Evolutionary conservation across 495 filamentous ascomycete genomes (phyloP).

Genomic region (Chlorociboria aeruginascens): DNA sequence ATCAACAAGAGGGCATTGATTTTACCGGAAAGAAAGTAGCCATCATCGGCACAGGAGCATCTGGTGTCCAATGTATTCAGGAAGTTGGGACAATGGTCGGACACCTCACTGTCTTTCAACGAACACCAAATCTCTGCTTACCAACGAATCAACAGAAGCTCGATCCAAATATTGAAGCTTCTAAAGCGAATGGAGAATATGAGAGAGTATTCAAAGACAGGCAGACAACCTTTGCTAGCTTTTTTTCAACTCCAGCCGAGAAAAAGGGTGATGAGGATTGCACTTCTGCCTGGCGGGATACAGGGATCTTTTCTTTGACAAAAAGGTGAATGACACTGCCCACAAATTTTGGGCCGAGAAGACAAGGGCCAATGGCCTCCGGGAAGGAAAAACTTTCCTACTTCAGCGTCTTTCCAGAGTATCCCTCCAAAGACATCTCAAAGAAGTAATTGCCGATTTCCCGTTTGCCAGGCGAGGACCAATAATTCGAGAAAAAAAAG

Average conservation of each 20-base stretch:
- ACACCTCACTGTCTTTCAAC: conserved; percentile 34
- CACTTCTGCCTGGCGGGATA: conserved; percentile 35
- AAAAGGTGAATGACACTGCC: conserved; percentile 32
- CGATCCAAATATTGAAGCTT: neutral
- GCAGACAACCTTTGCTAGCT: conserved; percentile 2
- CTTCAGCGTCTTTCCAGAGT: too few species aligned
- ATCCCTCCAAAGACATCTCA: too few species aligned
- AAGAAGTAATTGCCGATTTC: too few species aligned
- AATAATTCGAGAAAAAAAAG: conserved; percentile 33
- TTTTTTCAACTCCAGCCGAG: conserved; percentile 4
- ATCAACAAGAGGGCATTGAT: conserved; percentile 36
- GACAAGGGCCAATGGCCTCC: conserved; percentile 24
- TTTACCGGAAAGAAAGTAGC: conserved; percentile 39
- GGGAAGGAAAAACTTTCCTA: too few species aligned
- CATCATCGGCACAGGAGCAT: conserved; percentile 43
- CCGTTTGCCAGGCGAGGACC: conserved; percentile 16
- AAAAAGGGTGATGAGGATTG: conserved; percentile 25
- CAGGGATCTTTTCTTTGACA: conserved; percentile 32
- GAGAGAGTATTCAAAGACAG: conserved; percentile 1
- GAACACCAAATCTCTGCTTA: conserved; percentile 12
- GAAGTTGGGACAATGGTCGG: conserved; percentile 22
- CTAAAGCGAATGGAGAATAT: conserved; percentile 1
- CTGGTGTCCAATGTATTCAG: conserved; percentile 39
- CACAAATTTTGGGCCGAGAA: conserved; percentile 48
- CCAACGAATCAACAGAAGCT: neutral